These are phyloP conservation scores for Vigna angularis DNA, from an alignment of 306 rosid genomes.

Conservation along the genomic window DNA sequence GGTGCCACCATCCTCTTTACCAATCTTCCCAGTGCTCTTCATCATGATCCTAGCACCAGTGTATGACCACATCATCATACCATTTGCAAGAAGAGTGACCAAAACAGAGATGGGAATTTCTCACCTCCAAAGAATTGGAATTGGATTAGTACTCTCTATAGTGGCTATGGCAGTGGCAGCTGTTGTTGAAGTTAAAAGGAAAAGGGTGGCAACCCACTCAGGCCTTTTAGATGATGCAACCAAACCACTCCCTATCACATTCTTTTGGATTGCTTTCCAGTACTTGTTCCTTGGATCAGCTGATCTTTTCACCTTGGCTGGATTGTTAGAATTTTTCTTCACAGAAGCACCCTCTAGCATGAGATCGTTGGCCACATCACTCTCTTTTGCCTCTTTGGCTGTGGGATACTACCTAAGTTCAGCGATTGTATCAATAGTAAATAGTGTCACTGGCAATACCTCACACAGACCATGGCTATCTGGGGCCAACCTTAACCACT, in stretches of 20 bases:
- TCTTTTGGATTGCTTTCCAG: slow-evolving; percentile 88
- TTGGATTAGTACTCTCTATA: slow-evolving; percentile 76
- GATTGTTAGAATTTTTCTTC: slow-evolving; percentile 90
- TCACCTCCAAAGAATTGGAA: slow-evolving; percentile 85
- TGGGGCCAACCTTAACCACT: slow-evolving; percentile 71
- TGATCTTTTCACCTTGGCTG: slow-evolving; percentile 93
- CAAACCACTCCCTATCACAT: slow-evolving; percentile 72
- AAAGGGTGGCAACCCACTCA: slow-evolving; percentile 58
- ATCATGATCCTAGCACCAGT: slow-evolving; percentile 84
- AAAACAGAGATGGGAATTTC: slow-evolving; percentile 83
- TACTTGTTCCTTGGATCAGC: slow-evolving; percentile 92
- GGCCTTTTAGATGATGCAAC: slow-evolving; percentile 56
- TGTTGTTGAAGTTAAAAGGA: slow-evolving; percentile 76
- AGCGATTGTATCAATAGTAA: slow-evolving; percentile 73
- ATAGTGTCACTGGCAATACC: slow-evolving; percentile 62
- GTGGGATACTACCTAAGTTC: slow-evolving; percentile 89
- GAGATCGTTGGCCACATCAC: slow-evolving; percentile 94
- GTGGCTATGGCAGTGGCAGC: slow-evolving; percentile 93
- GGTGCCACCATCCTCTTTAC: slow-evolving; percentile 92
- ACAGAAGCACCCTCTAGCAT: slow-evolving; percentile 85
- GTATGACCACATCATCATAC: slow-evolving; percentile 81
- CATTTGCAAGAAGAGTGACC: slow-evolving; percentile 66
- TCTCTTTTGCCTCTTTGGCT: slow-evolving; percentile 88
- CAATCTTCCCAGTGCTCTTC: slow-evolving; percentile 82
- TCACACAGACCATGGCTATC: slow-evolving; percentile 71